These are phyloP conservation scores for Globisporangium cylindrosporum DNA, from an alignment of 352 stramenopile species.

Conservation along the genomic window DNA sequence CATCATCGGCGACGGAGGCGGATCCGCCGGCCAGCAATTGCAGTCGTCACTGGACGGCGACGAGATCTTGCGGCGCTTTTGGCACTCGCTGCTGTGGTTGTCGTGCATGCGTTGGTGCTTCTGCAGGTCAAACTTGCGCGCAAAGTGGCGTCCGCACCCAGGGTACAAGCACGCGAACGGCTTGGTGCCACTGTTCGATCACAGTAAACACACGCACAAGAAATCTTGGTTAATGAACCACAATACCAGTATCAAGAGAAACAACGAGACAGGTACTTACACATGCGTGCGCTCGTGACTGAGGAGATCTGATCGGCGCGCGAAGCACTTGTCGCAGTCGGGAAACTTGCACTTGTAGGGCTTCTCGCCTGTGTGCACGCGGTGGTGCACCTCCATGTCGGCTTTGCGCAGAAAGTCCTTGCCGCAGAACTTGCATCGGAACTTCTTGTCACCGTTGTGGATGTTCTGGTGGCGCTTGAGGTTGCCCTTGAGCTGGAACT, in stretches of 20 bases:
- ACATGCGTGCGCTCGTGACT: slow-evolving; percentile 74
- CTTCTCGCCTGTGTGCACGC: slow-evolving; percentile 77
- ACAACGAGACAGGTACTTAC: slow-evolving; percentile 21
- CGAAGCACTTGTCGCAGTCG: slow-evolving; percentile 59
- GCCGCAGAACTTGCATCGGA: slow-evolving; percentile 54
- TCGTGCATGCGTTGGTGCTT: slow-evolving; percentile 69
- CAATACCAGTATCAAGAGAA: neutral
- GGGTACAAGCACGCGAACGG: slow-evolving; percentile 53
- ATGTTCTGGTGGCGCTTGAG: slow-evolving; percentile 60
- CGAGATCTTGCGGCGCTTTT: slow-evolving; percentile 37
- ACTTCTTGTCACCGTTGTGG: slow-evolving; percentile 58
- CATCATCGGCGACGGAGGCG: neutral
- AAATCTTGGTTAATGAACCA: neutral
- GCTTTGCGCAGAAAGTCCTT: slow-evolving; percentile 70
- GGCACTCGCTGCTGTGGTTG: slow-evolving; percentile 18
- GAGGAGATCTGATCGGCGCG: slow-evolving; percentile 66
- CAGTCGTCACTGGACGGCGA: slow-evolving; percentile 8
- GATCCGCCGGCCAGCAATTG: slow-evolving; percentile 1
- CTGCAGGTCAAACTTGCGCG: slow-evolving; percentile 63
- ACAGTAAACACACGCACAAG: slow-evolving; percentile 9
- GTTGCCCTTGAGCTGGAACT: slow-evolving; percentile 70
- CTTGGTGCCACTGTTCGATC: slow-evolving; percentile 45
- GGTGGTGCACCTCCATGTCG: slow-evolving; percentile 72
- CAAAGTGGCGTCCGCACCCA: slow-evolving; percentile 48
- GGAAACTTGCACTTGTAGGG: slow-evolving; percentile 58